Evolutionary conservation across 2,329 filamentous ascomycete genomes (phyloP).

Genomic region (Diaporthe capsici): DNA sequence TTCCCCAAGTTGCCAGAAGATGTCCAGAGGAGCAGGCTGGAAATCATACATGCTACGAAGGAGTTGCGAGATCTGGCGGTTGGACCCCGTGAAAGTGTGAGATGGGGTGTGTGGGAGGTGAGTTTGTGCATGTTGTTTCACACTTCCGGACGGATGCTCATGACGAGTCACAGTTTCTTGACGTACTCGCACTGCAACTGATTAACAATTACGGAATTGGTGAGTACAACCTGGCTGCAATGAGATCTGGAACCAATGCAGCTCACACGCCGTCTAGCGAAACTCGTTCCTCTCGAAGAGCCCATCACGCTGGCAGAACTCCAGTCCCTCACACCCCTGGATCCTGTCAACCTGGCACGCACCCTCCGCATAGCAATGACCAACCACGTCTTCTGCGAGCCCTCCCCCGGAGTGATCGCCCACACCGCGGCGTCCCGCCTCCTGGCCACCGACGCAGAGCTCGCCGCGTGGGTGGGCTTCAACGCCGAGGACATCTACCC

Average conservation of each 20-base stretch:
- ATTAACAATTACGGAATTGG: slow-evolving; percentile 66
- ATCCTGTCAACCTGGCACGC: slow-evolving; percentile 64
- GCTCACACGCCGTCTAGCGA: slow-evolving; percentile 51
- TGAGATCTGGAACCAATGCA: background rate
- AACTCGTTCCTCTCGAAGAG: slow-evolving; percentile 63
- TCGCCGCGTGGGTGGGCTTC: slow-evolving; percentile 69
- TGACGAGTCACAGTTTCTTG: slow-evolving; percentile 58
- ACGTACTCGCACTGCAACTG: slow-evolving; percentile 64
- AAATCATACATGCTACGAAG: slow-evolving; percentile 63
- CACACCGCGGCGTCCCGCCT: slow-evolving; percentile 69
- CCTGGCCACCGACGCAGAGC: slow-evolving; percentile 61
- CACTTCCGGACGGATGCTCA: background rate
- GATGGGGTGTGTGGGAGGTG: slow-evolving; percentile 68
- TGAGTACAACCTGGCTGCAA: slow-evolving; percentile 48
- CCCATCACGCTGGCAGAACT: slow-evolving; percentile 63
- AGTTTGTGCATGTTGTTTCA: slow-evolving; percentile 44
- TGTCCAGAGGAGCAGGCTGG: slow-evolving; percentile 60
- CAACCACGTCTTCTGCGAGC: slow-evolving; percentile 68
- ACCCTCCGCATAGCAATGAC: slow-evolving; percentile 71
- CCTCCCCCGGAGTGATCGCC: slow-evolving; percentile 62
- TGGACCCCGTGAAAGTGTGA: slow-evolving; percentile 64
- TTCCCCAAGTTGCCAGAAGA: slow-evolving; percentile 64
- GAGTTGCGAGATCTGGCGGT: slow-evolving; percentile 63
- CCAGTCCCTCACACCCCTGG: slow-evolving; percentile 59
- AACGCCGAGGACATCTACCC: slow-evolving; percentile 68